Percentiles rank a stretch among this genome's conserved stretches.
Evolutionary conservation across 2,329 filamentous ascomycete genomes (phyloP).

Genomic region (Fusarium compactum): DNA sequence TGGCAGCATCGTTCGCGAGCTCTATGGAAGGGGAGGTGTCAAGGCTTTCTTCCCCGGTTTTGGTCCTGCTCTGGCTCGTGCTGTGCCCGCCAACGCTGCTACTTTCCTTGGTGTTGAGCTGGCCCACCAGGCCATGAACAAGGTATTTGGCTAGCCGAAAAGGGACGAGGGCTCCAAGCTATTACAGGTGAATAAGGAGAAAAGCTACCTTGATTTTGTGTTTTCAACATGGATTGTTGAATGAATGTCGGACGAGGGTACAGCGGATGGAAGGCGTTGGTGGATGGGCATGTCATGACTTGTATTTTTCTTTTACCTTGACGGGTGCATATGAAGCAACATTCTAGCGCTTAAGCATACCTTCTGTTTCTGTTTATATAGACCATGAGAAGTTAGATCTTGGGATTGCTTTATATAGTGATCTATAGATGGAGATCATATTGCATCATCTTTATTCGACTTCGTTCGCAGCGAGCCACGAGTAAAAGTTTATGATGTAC

Average conservation of each 20-base stretch:
- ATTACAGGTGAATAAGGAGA: conserved; percentile 1
- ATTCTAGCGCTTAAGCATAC: conserved; percentile 30
- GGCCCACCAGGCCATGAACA: conserved; percentile 85
- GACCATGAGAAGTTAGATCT: conserved; percentile 17
- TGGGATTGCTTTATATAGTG: conserved; percentile 10
- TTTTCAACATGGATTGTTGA: conserved; percentile 6
- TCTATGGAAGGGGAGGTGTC: conserved; percentile 86
- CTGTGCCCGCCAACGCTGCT: conserved; percentile 95
- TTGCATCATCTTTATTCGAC: not conserved
- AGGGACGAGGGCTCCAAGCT: not conserved
- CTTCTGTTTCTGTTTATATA: conserved; percentile 25
- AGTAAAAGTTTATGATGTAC: not conserved
- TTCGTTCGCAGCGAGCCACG: not conserved
- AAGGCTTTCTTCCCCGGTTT: conserved; percentile 98
- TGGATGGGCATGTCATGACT: conserved; percentile 27
- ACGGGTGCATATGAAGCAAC: conserved; percentile 21
- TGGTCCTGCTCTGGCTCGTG: conserved; percentile 89
- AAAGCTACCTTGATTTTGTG: conserved; percentile 31
- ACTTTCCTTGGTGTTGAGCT: conserved; percentile 91
- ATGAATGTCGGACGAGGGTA: conserved; percentile 8
- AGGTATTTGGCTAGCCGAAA: conserved; percentile 67
- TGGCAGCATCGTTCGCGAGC: conserved; percentile 79
- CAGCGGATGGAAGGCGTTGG: conserved; percentile 33
- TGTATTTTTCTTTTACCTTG: conserved; percentile 14
- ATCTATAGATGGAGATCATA: conserved; percentile 18